A percentile compares a stretch with the other conserved stretches of the same genome.
phyloP scores from a whole-genome alignment of 2,329 filamentous ascomycete genomes.

The Aspergillus novofumigatus region DNA sequence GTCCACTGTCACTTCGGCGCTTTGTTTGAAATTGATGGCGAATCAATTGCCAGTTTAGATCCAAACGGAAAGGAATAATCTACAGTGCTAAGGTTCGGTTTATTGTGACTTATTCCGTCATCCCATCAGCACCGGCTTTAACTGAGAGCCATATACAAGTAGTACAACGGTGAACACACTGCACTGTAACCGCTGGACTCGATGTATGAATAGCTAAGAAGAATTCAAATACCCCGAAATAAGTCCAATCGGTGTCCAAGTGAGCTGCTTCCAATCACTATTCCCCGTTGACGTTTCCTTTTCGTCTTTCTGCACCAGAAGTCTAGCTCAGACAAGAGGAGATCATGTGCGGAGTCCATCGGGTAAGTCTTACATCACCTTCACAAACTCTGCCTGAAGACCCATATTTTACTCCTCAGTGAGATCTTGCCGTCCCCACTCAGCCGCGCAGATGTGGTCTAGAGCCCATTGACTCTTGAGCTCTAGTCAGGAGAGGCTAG shows the following conservation, averaged over 20 bases:
- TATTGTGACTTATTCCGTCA: not conserved
- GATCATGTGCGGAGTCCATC: not conserved
- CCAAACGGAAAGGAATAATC: not conserved
- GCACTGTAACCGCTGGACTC: not conserved
- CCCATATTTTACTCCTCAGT: not conserved
- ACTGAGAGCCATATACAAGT: not conserved
- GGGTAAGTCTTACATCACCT: not conserved
- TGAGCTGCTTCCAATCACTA: not conserved
- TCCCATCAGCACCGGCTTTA: not conserved
- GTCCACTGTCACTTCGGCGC: not conserved
- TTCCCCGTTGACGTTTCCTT: not conserved
- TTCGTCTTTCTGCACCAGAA: not conserved
- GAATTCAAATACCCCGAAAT: not conserved
- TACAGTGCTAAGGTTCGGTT: too few species aligned
- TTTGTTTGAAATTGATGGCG: too few species aligned
- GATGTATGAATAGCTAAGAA: not conserved
- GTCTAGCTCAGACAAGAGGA: not conserved
- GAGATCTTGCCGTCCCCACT: not conserved
- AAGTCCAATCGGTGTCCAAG: not conserved
- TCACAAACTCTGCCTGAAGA: not conserved
- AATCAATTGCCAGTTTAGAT: not conserved
- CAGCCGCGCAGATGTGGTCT: not conserved
- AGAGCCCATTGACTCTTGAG: not conserved
- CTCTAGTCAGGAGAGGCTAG: not conserved
- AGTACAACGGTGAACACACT: not conserved